Conservation (phyloP, 164 flowering plant species). For the Stephania yunnanensis region DNA sequence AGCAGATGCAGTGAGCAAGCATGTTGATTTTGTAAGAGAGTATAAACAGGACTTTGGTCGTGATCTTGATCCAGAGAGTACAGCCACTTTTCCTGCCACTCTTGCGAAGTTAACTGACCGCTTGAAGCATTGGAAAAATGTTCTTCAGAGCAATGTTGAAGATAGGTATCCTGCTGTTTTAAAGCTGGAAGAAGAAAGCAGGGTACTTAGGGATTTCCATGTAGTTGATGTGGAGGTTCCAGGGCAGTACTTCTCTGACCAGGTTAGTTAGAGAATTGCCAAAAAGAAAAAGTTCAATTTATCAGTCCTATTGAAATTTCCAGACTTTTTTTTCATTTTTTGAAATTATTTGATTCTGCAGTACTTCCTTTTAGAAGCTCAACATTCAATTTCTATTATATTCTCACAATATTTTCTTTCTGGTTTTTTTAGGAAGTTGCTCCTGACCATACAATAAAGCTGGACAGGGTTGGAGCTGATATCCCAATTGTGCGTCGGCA, state of each 20-base stretch:
- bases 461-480: constrained; percentile 95
- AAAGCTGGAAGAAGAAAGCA: constrained; percentile 96
- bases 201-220: constrained; percentile 91
- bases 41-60: constrained; percentile 97
- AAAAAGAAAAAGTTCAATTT: background rate
- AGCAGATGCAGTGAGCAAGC: constrained; percentile 97
- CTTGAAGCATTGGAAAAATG: constrained; percentile 96
- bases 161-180: constrained; percentile 97
- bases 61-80: constrained; percentile 95
- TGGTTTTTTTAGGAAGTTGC: constrained; percentile 72
- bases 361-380: background rate
- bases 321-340: no score
- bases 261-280: constrained; percentile 38
- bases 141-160: constrained; percentile 95
- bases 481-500: constrained; percentile 94
- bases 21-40: constrained; percentile 96
- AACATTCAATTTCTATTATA: background rate
- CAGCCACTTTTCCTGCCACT: constrained; percentile 81
- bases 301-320: no score
- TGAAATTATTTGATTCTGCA: no score
- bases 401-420: background rate
- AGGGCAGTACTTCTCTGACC: constrained; percentile 91
- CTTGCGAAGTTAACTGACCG: constrained; percentile 89
- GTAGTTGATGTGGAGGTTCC: constrained; percentile 99
- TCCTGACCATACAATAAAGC: constrained; percentile 95